These are phyloP conservation scores for Curvularia eragrostidis DNA, from an alignment of 2,329 filamentous ascomycete genomes.

Conservation along the genomic window DNA sequence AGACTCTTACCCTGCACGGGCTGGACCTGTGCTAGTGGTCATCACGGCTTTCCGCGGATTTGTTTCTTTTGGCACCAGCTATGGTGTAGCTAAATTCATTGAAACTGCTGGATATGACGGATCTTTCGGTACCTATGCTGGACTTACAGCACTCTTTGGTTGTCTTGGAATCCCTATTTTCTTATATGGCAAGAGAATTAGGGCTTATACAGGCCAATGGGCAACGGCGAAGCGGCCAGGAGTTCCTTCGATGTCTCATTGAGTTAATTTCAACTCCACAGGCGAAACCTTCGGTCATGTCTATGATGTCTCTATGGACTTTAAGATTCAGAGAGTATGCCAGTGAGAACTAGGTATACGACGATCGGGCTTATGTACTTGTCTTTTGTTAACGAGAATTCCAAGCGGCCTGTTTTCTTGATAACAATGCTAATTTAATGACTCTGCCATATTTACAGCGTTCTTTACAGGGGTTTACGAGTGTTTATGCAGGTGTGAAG, in stretches of 20 bases:
- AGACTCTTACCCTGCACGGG: conserved; percentile 54
- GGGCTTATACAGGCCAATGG: conserved; percentile 40
- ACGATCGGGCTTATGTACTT: background rate
- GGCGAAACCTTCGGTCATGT: background rate
- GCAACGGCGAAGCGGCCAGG: conserved; percentile 25
- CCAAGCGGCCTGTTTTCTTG: background rate
- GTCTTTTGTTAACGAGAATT: background rate
- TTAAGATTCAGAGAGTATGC: background rate
- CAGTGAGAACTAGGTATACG: background rate
- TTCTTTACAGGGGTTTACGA: too few species aligned
- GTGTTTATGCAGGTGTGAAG: too few species aligned
- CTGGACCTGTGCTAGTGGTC: conserved; percentile 54
- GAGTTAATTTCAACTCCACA: background rate
- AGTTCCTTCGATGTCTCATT: conserved; percentile 21
- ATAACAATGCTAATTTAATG: background rate
- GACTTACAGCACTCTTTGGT: conserved; percentile 39
- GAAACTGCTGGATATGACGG: conserved; percentile 43
- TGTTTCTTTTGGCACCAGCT: conserved; percentile 54
- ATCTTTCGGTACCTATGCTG: conserved; percentile 41
- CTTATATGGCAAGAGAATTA: conserved; percentile 43
- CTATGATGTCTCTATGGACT: background rate
- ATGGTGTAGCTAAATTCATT: conserved; percentile 48
- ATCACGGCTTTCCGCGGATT: conserved; percentile 57
- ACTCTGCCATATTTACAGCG: background rate
- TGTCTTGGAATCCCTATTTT: conserved; percentile 40